A percentile compares a stretch with the other conserved stretches of the same genome.
Evolutionary conservation across 352 stramenopile species (phyloP).

Genomic region (Elongisporangium prolatum): DNA sequence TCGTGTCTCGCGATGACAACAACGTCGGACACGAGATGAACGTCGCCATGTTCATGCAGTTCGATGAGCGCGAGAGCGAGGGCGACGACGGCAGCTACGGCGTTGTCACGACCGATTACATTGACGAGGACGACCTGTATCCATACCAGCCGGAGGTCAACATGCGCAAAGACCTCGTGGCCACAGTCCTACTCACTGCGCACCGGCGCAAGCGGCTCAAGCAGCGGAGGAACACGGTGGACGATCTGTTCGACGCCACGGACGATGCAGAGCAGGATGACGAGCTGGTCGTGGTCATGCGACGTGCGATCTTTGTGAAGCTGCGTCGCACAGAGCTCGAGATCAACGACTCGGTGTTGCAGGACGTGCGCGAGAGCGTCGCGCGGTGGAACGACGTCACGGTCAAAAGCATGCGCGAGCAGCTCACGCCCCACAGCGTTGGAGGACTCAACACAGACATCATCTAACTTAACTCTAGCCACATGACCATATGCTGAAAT

Average conservation of each 20-base stretch:
- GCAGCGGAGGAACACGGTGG: too few species aligned
- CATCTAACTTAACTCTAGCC: too few species aligned
- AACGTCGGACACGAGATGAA: conserved; percentile 24
- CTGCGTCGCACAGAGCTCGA: conserved; percentile 19
- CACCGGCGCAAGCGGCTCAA: conserved; percentile 8
- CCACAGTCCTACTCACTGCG: conserved; percentile 17
- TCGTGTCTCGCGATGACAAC: conserved; percentile 18
- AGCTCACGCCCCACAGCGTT: too few species aligned
- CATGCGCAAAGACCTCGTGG: conserved; percentile 24
- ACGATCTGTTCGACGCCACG: too few species aligned
- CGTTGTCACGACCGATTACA: conserved; percentile 25
- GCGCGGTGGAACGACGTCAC: conserved; percentile 28
- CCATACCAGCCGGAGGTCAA: conserved; percentile 17
- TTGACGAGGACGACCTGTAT: conserved; percentile 33
- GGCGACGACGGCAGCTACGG: conserved; percentile 17
- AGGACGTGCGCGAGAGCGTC: conserved; percentile 24
- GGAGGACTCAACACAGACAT: too few species aligned
- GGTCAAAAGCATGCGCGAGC: conserved; percentile 22
- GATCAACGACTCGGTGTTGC: conserved; percentile 15
- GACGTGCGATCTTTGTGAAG: conserved; percentile 20
- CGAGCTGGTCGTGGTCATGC: conserved; percentile 22
- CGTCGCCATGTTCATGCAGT: conserved; percentile 35
- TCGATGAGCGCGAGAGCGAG: too few species aligned
- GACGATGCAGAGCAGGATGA: too few species aligned
- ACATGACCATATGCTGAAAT: too few species aligned